These are phyloP conservation scores for Candida chauliodis DNA, from an alignment of 805 yeast genomes.

Conservation along the genomic window DNA sequence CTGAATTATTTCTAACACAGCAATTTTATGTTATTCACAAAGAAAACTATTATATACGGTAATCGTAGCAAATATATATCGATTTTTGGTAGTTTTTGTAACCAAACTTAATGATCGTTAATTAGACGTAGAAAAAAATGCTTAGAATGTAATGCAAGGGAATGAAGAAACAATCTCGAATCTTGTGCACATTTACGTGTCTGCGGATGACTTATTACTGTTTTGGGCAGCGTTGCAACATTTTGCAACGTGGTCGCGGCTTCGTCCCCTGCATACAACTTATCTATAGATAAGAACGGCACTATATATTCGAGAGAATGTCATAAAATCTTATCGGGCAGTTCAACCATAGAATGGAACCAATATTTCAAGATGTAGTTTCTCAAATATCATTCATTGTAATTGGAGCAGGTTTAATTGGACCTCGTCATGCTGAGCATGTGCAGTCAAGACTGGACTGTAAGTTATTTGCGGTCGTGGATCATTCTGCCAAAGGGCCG, in stretches of 20 bases:
- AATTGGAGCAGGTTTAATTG: slow-evolving; percentile 39
- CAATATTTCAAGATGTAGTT: neutral
- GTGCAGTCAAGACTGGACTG: slow-evolving; percentile 20
- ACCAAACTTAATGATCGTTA: no score
- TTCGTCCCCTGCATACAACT: neutral
- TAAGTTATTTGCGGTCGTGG: slow-evolving; percentile 32
- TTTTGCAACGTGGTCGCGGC: neutral
- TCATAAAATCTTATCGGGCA: neutral
- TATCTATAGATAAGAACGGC: neutral
- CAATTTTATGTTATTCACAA: no score
- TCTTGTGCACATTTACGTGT: no score
- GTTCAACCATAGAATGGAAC: neutral
- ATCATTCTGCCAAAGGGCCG: slow-evolving; percentile 29
- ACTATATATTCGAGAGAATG: neutral
- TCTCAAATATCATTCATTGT: slow-evolving; percentile 18
- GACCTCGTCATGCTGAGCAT: slow-evolving; percentile 40
- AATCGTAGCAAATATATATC: no score
- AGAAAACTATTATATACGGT: no score
- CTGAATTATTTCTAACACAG: no score
- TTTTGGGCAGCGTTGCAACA: no score
- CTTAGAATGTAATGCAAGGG: no score
- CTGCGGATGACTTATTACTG: no score
- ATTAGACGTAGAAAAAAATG: no score
- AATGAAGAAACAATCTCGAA: no score
- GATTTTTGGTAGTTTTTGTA: no score